Evolutionary conservation across 257 asterid genomes (phyloP).

Genomic region (Scutellaria barbata): DNA sequence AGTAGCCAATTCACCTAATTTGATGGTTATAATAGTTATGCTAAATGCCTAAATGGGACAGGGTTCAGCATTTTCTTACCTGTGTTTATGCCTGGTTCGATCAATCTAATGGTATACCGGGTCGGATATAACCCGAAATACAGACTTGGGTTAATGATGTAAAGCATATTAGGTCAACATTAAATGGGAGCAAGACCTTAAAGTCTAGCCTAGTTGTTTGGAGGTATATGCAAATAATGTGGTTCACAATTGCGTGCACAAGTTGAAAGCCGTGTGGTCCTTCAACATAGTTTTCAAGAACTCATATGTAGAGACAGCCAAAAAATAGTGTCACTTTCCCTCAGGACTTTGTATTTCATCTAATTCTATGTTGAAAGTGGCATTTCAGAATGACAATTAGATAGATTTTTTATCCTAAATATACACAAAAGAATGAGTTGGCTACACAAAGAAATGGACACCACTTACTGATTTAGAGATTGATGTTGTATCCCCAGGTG

Average conservation of each 20-base stretch:
- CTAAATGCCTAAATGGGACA: too few relatives aligned
- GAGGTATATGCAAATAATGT: constrained; percentile 15
- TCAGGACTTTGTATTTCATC: background rate
- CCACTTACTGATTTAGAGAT: background rate
- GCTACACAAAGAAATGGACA: constrained; percentile 8
- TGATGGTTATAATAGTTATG: too few relatives aligned
- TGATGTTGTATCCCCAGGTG: background rate
- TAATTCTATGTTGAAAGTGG: background rate
- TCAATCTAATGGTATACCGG: too few relatives aligned
- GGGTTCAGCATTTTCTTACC: too few relatives aligned
- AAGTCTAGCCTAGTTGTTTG: background rate
- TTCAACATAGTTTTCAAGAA: background rate
- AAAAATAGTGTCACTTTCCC: too few relatives aligned
- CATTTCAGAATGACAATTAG: background rate
- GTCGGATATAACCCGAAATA: too few relatives aligned
- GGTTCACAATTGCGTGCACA: background rate
- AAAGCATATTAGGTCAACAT: background rate
- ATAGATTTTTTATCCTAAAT: background rate
- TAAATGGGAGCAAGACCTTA: background rate
- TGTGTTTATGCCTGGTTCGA: too few relatives aligned
- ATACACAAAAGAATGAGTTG: constrained; percentile 28
- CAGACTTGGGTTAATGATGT: background rate
- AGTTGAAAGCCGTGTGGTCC: constrained; percentile 16
- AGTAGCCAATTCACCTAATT: too few relatives aligned
- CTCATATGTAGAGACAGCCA: background rate